Evolutionary conservation across 78 protist genomes (phyloP), one percentile per base, ranked within the genome.

Genomic region (Dictyostelium firmibasis): DNA sequence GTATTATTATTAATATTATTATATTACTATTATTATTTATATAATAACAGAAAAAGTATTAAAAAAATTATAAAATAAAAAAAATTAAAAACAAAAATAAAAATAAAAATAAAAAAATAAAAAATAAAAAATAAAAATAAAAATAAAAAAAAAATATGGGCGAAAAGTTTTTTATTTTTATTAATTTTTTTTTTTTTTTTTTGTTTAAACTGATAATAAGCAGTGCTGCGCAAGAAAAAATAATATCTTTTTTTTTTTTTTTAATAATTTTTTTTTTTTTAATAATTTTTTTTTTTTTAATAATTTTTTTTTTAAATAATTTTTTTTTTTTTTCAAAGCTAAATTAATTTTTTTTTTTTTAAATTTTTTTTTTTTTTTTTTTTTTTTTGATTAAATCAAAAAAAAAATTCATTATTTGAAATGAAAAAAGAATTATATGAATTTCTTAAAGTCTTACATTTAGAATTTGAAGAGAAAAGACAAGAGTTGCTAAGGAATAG

Each of bases 381-480:
- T n/a, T 23, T 62, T 62, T 23, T 62, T 62, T n/a, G 29, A 16
- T 38, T 38, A 53, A 53, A 7, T 16, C 2, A 16, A 53, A 27
- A 1, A 64, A 25, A 27, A 27, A 64, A 8, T n/a, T 11, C 25
- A 25, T 29, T 70, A 57, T 57, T 57, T 57, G 67, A 57, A 57
- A 57, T 57, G 67, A 33, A 7, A 3, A n/a, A 7, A 3, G 47
- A 69, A 31, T 25, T 47, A 0, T 1, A 29, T 9, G 47, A 62
- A 23, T 85, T 85, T 78, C 31, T 85, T 9, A 77, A 31, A 10
- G 23, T 35, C n/a, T 76, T 85, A 50, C 84, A 87, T 64, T 75
- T 23, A 38, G 60, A 43, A 31, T 87, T 87, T 64, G 84, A 87
- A 76, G 25, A 10, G 18, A 41, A 60, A 60, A 87, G 92, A 87